Percentiles rank a stretch among this genome's conserved stretches.
phyloP scores from a whole-genome alignment of 1,139 yeast species.

The Entelexis paramagnoliae region DNA sequence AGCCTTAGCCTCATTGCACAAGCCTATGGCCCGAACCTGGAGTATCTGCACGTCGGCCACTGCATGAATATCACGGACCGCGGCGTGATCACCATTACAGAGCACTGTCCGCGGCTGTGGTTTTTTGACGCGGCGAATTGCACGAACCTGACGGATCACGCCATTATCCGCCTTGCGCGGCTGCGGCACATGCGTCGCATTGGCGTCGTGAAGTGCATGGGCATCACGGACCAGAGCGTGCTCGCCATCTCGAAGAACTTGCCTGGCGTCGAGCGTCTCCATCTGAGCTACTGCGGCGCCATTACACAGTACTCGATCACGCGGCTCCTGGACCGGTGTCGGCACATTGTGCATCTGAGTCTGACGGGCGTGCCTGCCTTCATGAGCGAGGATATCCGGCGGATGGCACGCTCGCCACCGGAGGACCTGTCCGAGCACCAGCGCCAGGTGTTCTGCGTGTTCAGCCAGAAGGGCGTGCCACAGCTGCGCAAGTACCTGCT shows the following conservation, averaged over 20 bases:
- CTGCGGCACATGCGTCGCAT: constrained; percentile 78
- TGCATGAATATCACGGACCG: constrained; percentile 83
- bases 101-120: constrained; percentile 74
- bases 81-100: constrained; percentile 67
- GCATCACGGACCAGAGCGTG: constrained; percentile 81
- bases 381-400: constrained; percentile 72
- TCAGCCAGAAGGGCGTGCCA: constrained; percentile 81
- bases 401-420: constrained; percentile 90
- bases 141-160: constrained; percentile 74
- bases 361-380: constrained; percentile 87
- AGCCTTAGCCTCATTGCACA: constrained; percentile 37
- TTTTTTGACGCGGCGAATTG: constrained; percentile 95
- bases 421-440: constrained; percentile 85
- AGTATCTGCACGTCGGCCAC: constrained; percentile 88
- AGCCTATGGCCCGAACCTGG: constrained; percentile 60
- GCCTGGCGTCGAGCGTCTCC: constrained; percentile 80
- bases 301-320: constrained; percentile 41
- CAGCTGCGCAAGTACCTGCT: constrained; percentile 49
- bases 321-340: constrained; percentile 67
- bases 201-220: constrained; percentile 83
- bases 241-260: constrained; percentile 56
- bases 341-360: constrained; percentile 78
- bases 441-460: constrained; percentile 80
- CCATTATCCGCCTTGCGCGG: constrained; percentile 65
- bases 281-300: constrained; percentile 80